These are phyloP conservation scores for Euphorbia schlechtendalii DNA, from an alignment of 441 rosid genomes.

Conservation along the genomic window DNA sequence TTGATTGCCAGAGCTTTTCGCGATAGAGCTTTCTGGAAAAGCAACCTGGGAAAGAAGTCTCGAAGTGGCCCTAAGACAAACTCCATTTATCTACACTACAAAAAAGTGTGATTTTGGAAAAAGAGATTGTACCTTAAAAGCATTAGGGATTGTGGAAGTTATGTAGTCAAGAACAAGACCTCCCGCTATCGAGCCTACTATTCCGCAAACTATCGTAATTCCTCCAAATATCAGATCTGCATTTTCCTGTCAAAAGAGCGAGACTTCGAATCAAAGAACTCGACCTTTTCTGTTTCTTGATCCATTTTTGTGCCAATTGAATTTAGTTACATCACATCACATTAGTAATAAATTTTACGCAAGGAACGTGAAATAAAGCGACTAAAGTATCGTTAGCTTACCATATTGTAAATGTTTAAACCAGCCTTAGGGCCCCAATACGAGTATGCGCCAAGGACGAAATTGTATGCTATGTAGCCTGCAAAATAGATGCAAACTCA, in stretches of 20 bases:
- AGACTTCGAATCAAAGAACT: constrained; percentile 7
- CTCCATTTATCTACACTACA: not conserved
- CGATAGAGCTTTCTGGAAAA: too few relatives aligned
- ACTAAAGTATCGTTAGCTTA: too few relatives aligned
- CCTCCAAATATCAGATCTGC: constrained; percentile 95
- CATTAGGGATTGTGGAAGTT: constrained; percentile 66
- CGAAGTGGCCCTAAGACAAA: not conserved
- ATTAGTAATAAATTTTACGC: too few relatives aligned
- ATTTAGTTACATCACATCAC: too few relatives aligned
- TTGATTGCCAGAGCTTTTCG: too few relatives aligned
- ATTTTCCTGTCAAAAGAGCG: constrained; percentile 40
- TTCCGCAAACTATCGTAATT: constrained; percentile 71
- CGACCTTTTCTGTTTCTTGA: not conserved
- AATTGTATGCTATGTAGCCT: constrained; percentile 85
- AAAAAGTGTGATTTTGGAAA: too few relatives aligned
- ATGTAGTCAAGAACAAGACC: constrained; percentile 70
- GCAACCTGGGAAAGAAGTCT: too few relatives aligned
- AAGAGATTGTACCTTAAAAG: constrained; percentile 61
- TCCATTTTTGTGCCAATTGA: not conserved
- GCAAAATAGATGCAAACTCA: constrained; percentile 21
- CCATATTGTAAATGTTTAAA: constrained; percentile 69
- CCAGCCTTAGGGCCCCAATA: too few relatives aligned
- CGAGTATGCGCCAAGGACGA: constrained; percentile 91
- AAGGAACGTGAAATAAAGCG: too few relatives aligned
- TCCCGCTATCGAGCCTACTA: constrained; percentile 78